Evolutionary conservation across 208 protist genomes (phyloP).

Genomic region (Spironucleus salmonicida): DNA sequence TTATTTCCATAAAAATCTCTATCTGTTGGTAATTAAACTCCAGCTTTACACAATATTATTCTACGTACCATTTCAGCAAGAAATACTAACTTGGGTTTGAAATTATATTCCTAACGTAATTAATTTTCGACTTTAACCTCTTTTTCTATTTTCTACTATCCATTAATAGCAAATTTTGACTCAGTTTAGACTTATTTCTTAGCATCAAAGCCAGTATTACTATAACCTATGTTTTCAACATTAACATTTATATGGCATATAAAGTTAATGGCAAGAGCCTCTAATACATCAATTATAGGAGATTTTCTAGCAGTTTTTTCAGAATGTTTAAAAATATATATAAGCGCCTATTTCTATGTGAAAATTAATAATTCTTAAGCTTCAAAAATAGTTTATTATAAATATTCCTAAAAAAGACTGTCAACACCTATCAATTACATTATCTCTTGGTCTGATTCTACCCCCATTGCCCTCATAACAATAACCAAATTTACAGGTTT

Average conservation of each 20-base stretch:
- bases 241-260: conserved; percentile 75
- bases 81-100: not conserved
- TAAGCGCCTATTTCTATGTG: conserved; percentile 77
- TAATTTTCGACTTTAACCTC: not conserved
- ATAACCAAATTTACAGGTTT: conserved; percentile 54
- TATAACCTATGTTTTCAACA: conserved; percentile 31
- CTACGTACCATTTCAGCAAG: not conserved
- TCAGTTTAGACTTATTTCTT: too few species aligned
- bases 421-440: conserved; percentile 81
- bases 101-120: not conserved
- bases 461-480: conserved; percentile 65
- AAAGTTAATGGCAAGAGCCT: conserved; percentile 54
- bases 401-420: conserved; percentile 53
- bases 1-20: conserved; percentile 99
- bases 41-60: not conserved
- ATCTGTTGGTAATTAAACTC: conserved; percentile 50
- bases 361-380: conserved; percentile 38
- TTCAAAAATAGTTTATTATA: conserved; percentile 66
- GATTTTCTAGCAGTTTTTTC: not conserved
- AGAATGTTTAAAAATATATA: conserved; percentile 53
- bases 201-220: not conserved
- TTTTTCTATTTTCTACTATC: too few species aligned
- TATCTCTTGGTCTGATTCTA: conserved; percentile 92
- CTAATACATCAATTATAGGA: conserved; percentile 53
- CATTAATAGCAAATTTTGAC: too few species aligned